phyloP scores from a whole-genome alignment of 2,329 filamentous ascomycete genomes.

The Trichoderma polysporum region DNA sequence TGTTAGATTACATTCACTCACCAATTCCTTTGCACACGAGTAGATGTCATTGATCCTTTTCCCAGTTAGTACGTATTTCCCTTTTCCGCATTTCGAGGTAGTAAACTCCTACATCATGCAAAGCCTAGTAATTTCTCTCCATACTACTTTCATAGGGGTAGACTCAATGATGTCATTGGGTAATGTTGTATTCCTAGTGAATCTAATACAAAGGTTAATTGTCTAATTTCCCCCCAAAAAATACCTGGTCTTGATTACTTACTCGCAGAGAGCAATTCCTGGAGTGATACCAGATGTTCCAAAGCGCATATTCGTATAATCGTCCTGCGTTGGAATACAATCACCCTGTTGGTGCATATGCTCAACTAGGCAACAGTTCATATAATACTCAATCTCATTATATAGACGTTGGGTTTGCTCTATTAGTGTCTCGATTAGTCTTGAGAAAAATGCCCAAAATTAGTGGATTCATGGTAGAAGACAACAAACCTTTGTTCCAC shows the following conservation, averaged over 20 bases:
- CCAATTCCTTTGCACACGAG: slow-evolving; percentile 4
- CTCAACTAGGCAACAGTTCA: neutral
- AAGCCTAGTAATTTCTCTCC: slow-evolving; percentile 6
- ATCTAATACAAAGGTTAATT: neutral
- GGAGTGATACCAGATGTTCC: slow-evolving; percentile 13
- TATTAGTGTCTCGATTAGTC: neutral
- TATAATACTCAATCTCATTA: slow-evolving; percentile 3
- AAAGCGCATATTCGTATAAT: neutral
- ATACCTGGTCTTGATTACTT: neutral
- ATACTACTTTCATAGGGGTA: neutral
- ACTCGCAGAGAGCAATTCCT: slow-evolving; percentile 1
- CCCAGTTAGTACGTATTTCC: neutral
- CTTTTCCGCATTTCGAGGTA: no score
- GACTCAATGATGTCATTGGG: neutral
- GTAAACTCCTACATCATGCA: slow-evolving; percentile 16
- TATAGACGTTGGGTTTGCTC: neutral
- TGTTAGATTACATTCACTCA: neutral
- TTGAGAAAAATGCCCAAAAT: no score
- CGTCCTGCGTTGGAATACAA: neutral
- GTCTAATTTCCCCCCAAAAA: neutral
- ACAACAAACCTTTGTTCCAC: neutral
- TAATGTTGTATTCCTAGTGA: neutral
- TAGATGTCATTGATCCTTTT: slow-evolving; percentile 15
- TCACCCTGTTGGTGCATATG: neutral
- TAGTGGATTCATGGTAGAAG: no score